Evolutionary conservation across 106 monocot species (phyloP).

Genomic region (Dioscorea alata): DNA sequence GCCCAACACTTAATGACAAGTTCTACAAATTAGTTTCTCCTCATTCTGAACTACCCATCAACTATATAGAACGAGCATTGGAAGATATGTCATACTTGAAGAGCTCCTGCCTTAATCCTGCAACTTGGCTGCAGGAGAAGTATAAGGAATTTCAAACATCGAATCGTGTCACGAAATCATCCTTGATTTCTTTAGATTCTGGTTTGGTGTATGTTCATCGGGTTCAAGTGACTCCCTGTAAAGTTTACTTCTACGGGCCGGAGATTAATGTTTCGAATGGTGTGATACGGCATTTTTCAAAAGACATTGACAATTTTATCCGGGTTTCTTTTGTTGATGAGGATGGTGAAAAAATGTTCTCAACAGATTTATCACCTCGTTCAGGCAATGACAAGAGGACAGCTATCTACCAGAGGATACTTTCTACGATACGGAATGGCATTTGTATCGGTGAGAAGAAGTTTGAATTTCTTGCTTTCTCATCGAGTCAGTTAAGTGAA

Average conservation of each 20-base stretch:
- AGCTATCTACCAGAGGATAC: slow-evolving; percentile 56
- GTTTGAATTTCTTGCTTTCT: slow-evolving; percentile 96
- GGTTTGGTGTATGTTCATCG: slow-evolving; percentile 83
- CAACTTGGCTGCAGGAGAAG: slow-evolving; percentile 40
- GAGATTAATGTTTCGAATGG: slow-evolving; percentile 92
- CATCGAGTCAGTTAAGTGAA: slow-evolving; percentile 81
- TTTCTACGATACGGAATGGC: slow-evolving; percentile 57
- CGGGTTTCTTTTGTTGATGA: slow-evolving; percentile 91
- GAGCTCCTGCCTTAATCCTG: slow-evolving; percentile 49
- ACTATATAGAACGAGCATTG: slow-evolving; percentile 55
- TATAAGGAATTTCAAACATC: slow-evolving; percentile 30
- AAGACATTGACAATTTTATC: slow-evolving; percentile 68
- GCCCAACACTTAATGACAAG: slow-evolving; percentile 50
- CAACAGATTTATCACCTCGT: slow-evolving; percentile 52
- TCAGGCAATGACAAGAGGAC: slow-evolving; percentile 27
- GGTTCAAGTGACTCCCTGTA: slow-evolving; percentile 74
- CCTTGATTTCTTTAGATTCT: slow-evolving; percentile 36
- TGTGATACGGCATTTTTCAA: slow-evolving; percentile 48
- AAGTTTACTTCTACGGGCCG: slow-evolving; percentile 79
- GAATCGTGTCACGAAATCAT: slow-evolving; percentile 14
- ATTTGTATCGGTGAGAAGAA: slow-evolving; percentile 68
- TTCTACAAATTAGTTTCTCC: slow-evolving; percentile 52
- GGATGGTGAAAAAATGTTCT: slow-evolving; percentile 55
- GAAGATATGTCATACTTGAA: slow-evolving; percentile 58
- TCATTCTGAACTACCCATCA: slow-evolving; percentile 4